A percentile compares a stretch with the other conserved stretches of the same genome.
phyloP scores from a whole-genome alignment of 2,329 filamentous ascomycete genomes.

The Clarireedia hainanense region DNA sequence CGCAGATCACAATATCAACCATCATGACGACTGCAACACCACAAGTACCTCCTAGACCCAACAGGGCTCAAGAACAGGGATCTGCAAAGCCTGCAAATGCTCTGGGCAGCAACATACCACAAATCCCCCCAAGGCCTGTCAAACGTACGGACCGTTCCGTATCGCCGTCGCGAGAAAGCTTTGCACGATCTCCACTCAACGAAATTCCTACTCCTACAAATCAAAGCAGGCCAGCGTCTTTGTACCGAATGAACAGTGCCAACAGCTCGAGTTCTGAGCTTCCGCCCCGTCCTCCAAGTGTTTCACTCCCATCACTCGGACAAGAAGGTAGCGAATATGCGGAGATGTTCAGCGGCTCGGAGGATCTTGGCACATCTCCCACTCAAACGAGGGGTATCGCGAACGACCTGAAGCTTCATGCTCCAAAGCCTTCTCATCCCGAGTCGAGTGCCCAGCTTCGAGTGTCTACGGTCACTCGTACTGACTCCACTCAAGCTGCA shows the following conservation, averaged over 20 bases:
- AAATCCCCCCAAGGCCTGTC: slow-evolving; percentile 69
- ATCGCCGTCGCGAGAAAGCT: slow-evolving; percentile 71
- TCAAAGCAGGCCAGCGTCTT: slow-evolving; percentile 27
- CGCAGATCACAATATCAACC: not conserved
- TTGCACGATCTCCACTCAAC: slow-evolving; percentile 79
- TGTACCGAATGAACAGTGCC: slow-evolving; percentile 31
- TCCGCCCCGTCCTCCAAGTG: slow-evolving; percentile 62
- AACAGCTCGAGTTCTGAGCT: slow-evolving; percentile 34
- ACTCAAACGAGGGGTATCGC: slow-evolving; percentile 72
- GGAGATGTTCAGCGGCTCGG: slow-evolving; percentile 42
- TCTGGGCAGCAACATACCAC: slow-evolving; percentile 46
- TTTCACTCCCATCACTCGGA: slow-evolving; percentile 73
- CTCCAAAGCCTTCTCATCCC: slow-evolving; percentile 80
- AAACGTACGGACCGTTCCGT: slow-evolving; percentile 62
- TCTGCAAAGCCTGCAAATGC: slow-evolving; percentile 31
- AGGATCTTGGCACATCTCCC: slow-evolving; percentile 45
- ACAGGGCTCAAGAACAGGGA: slow-evolving; percentile 40
- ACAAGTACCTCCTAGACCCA: slow-evolving; percentile 54
- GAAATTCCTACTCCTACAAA: slow-evolving; percentile 47
- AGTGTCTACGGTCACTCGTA: slow-evolving; percentile 78
- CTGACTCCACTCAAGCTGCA: slow-evolving; percentile 80
- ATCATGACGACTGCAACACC: slow-evolving; percentile 28
- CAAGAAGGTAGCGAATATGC: slow-evolving; percentile 89
- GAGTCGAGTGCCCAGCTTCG: slow-evolving; percentile 73
- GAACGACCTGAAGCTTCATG: slow-evolving; percentile 77